phyloP scores from a whole-genome alignment of 192 early-diverging fungal species.

The Coemansia reversa region DNA sequence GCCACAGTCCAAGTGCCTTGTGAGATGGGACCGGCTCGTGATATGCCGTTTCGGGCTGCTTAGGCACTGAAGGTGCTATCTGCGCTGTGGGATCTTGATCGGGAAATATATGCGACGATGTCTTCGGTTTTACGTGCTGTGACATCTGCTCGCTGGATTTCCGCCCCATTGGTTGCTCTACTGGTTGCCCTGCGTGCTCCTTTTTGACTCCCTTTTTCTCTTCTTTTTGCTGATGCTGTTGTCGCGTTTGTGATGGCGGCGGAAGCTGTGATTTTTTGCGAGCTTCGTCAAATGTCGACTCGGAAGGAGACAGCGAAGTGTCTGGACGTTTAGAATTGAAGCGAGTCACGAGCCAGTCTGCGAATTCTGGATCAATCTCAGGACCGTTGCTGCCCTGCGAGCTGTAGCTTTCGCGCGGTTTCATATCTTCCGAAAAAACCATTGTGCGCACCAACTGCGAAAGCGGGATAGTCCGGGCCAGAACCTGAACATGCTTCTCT shows the following conservation, averaged over 20 bases:
- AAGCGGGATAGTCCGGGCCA: conserved; percentile 48
- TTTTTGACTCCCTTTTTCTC: neutral
- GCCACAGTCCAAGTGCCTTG: conserved; percentile 13
- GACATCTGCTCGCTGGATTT: neutral
- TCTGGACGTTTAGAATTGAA: conserved; percentile 38
- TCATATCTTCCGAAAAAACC: conserved; percentile 42
- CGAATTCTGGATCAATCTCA: conserved; percentile 43
- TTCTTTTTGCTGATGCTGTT: neutral
- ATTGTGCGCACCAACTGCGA: conserved; percentile 44
- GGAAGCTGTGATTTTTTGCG: neutral
- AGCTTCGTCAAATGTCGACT: conserved; percentile 23
- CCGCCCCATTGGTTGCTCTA: neutral
- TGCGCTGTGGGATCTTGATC: neutral
- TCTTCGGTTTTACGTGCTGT: neutral
- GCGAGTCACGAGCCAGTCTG: conserved; percentile 48
- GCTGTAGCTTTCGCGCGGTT: conserved; percentile 46
- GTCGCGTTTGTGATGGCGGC: neutral
- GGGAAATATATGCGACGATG: neutral
- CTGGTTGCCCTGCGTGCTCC: neutral
- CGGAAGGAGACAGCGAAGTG: conserved; percentile 25
- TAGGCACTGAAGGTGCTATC: neutral
- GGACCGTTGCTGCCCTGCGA: conserved; percentile 26
- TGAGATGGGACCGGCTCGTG: neutral
- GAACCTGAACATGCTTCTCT: conserved; percentile 43
- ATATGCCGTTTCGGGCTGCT: neutral